Evolutionary conservation across 2,329 filamentous ascomycete species (phyloP).

Genomic region (Fusarium nygamai): DNA sequence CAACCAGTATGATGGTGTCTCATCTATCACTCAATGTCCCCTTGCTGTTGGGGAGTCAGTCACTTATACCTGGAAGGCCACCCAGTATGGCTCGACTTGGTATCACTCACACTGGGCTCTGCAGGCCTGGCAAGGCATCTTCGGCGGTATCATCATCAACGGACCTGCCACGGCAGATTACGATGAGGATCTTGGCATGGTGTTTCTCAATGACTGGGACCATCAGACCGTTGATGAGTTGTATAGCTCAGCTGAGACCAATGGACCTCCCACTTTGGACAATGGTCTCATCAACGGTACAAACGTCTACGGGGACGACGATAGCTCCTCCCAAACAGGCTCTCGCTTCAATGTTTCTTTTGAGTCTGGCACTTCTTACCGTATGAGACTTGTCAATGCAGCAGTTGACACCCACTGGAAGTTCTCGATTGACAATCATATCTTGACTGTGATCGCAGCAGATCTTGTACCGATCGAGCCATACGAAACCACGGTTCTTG

Average conservation of each 20-base stretch:
- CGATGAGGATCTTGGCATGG: slow-evolving; percentile 69
- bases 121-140: slow-evolving; percentile 63
- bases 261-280: slow-evolving; percentile 51
- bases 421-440: slow-evolving; percentile 67
- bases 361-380: slow-evolving; percentile 54
- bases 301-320: slow-evolving; percentile 49
- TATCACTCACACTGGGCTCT: slow-evolving; percentile 69
- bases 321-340: slow-evolving; percentile 38
- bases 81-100: slow-evolving; percentile 65
- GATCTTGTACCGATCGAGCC: slow-evolving; percentile 69
- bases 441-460: slow-evolving; percentile 64
- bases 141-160: slow-evolving; percentile 69
- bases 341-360: slow-evolving; percentile 52
- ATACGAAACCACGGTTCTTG: slow-evolving; percentile 55
- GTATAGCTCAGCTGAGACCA: slow-evolving; percentile 26
- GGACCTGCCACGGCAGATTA: slow-evolving; percentile 68
- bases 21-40: slow-evolving; percentile 59
- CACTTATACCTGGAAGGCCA: slow-evolving; percentile 68
- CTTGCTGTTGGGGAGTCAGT: slow-evolving; percentile 60
- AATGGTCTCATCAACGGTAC: slow-evolving; percentile 60
- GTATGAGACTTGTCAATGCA: slow-evolving; percentile 59
- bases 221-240: slow-evolving; percentile 56
- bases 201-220: slow-evolving; percentile 70
- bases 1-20: slow-evolving; percentile 67
- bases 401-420: slow-evolving; percentile 56